phyloP scores from a whole-genome alignment of 768 basidiomycete genomes.

The Dacryopinax primogenitus region DNA sequence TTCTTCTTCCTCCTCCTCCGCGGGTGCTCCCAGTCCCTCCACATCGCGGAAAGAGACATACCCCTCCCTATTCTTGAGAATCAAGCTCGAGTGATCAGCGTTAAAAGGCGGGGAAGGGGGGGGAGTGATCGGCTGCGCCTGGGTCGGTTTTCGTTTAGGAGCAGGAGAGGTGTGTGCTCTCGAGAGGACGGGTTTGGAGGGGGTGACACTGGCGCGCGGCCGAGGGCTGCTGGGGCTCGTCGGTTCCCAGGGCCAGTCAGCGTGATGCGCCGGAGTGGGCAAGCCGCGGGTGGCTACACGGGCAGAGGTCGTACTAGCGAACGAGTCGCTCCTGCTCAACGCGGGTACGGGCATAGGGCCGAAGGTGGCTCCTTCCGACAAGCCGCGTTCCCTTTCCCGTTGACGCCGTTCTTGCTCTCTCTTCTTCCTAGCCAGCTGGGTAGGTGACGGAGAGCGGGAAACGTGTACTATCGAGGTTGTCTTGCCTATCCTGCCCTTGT shows the following conservation, averaged over 20 bases:
- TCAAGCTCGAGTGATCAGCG: slow-evolving; percentile 46
- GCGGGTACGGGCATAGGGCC: not conserved
- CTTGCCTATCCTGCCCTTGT: not conserved
- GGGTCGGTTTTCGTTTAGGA: not conserved
- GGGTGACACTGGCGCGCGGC: not conserved
- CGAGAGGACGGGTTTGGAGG: not conserved
- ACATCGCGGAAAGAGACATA: slow-evolving; percentile 58
- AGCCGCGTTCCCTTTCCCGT: not conserved
- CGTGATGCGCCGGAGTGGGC: not conserved
- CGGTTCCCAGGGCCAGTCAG: slow-evolving; percentile 2
- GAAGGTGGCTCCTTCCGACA: not conserved
- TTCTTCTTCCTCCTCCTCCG: slow-evolving; percentile 31
- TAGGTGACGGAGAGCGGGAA: not conserved
- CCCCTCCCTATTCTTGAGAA: slow-evolving; percentile 43
- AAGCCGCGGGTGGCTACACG: not conserved
- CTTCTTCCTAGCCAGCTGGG: not conserved
- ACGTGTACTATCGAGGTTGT: slow-evolving; percentile 2
- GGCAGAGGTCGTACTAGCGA: not conserved
- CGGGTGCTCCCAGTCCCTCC: slow-evolving; percentile 52
- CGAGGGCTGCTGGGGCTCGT: not conserved
- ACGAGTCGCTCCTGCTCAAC: not conserved
- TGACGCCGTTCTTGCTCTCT: not conserved
- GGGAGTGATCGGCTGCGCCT: slow-evolving; percentile 11
- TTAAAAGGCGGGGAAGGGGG: slow-evolving; percentile 39
- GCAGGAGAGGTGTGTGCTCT: not conserved